These are phyloP conservation scores for Ophiostoma sp. DNA, from an alignment of 2,329 filamentous ascomycete species.

Conservation along the genomic window DNA sequence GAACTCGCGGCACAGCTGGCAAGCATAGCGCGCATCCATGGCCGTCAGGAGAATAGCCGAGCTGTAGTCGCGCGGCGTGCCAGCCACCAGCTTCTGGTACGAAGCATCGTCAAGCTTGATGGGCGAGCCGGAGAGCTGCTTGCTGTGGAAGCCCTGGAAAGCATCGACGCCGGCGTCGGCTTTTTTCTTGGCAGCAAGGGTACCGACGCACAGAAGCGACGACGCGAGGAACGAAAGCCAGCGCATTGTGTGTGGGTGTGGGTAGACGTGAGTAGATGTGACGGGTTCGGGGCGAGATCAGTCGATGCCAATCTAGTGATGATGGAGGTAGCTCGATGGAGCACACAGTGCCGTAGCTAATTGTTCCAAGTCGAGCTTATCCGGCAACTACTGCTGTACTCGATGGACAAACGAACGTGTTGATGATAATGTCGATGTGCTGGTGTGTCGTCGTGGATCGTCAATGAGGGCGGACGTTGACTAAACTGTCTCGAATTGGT, in stretches of 20 bases:
- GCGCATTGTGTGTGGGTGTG: constrained; percentile 57
- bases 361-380: background rate
- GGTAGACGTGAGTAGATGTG: background rate
- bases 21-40: constrained; percentile 75
- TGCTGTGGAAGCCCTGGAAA: constrained; percentile 65
- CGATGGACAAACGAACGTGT: background rate
- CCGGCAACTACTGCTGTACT: background rate
- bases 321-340: constrained; percentile 3
- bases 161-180: constrained; percentile 42
- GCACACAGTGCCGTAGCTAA: background rate
- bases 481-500: constrained; percentile 12
- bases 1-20: constrained; percentile 81
- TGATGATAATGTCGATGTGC: background rate
- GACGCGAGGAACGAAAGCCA: constrained; percentile 59
- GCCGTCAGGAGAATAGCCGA: constrained; percentile 81
- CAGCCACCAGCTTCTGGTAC: constrained; percentile 69
- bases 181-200: constrained; percentile 57
- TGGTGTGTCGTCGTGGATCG: background rate
- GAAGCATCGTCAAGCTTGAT: constrained; percentile 71
- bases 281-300: background rate
- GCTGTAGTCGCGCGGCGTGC: constrained; percentile 75
- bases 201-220: constrained; percentile 55
- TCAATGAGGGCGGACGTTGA: background rate
- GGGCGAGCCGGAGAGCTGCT: constrained; percentile 60
- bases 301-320: background rate